Evolutionary conservation across 176 grass and related monocot species (phyloP).

Genomic region (Coix lacrymajobi): DNA sequence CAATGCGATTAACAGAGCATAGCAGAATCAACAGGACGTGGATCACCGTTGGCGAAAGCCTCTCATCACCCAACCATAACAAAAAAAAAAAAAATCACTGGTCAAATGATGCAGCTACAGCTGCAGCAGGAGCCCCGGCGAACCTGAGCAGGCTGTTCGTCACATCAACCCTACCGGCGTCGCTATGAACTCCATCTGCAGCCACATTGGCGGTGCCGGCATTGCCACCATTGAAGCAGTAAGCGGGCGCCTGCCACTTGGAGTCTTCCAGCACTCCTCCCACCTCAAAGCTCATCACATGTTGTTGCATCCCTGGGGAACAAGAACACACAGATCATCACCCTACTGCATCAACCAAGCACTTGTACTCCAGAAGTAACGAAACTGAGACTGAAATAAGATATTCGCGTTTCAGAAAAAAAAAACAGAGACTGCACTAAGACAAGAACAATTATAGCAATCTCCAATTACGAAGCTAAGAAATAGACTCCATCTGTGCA

Average conservation of each 20-base stretch:
- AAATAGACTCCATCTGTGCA: not conserved
- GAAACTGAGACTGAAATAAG: not conserved
- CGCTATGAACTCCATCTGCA: too few relatives aligned
- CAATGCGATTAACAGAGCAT: not conserved
- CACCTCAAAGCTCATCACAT: constrained; percentile 64
- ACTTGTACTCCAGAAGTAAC: not conserved
- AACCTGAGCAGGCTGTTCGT: constrained; percentile 26
- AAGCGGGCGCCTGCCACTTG: constrained; percentile 46
- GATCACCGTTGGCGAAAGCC: not conserved
- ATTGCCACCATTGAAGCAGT: constrained; percentile 28
- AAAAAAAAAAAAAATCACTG: not conserved
- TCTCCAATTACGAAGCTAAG: not conserved
- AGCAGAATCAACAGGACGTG: not conserved
- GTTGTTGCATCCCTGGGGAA: constrained; percentile 32
- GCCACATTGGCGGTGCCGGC: not conserved
- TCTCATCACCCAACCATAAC: not conserved
- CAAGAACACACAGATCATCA: not conserved
- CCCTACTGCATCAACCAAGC: not conserved
- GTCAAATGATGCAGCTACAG: not conserved
- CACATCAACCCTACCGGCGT: not conserved
- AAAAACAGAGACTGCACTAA: not conserved
- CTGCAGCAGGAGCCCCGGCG: not conserved
- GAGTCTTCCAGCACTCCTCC: constrained; percentile 50
- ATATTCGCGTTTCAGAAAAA: not conserved
- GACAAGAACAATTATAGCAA: not conserved